phyloP scores from a whole-genome alignment of 441 rosid species.

The Euphorbia schlechtendalii region DNA sequence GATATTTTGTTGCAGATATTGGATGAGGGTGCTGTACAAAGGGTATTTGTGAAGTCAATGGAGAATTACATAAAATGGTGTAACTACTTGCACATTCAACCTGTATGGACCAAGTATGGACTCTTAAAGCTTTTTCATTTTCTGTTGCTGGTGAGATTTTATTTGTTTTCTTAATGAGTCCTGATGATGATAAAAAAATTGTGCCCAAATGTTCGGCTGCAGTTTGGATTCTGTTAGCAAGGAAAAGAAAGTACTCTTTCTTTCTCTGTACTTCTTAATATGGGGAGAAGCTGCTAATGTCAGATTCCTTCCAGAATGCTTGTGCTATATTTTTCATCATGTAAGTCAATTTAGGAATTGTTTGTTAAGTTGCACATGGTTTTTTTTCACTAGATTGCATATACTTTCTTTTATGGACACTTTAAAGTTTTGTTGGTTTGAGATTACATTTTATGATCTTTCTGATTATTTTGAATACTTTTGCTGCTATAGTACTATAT shows the following conservation, averaged over 20 bases:
- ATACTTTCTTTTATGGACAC: too few relatives aligned
- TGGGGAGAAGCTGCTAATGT: constrained; percentile 99
- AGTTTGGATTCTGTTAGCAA: constrained; percentile 75
- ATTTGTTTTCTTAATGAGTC: constrained; percentile 1
- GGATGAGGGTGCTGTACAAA: constrained; percentile 72
- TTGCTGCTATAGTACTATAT: background rate
- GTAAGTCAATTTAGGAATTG: constrained; percentile 35
- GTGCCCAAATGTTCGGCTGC: constrained; percentile 22
- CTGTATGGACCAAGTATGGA: constrained; percentile 84
- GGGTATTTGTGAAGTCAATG: constrained; percentile 71
- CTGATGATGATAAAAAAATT: background rate
- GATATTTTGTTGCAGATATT: constrained; percentile 43
- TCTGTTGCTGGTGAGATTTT: constrained; percentile 14
- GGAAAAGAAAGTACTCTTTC: constrained; percentile 79
- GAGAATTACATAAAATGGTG: constrained; percentile 96
- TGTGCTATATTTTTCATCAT: constrained; percentile 98
- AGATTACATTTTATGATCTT: background rate
- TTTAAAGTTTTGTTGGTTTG: background rate
- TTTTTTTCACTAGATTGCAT: background rate
- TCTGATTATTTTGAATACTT: too few relatives aligned
- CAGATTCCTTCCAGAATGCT: constrained; percentile 96
- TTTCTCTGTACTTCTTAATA: constrained; percentile 77
- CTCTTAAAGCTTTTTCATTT: constrained; percentile 17
- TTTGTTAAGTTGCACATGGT: background rate
- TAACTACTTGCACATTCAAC: constrained; percentile 72